Evolutionary conservation across 1,139 yeast genomes (phyloP).

Genomic region (Suhomyces wounanorum): DNA sequence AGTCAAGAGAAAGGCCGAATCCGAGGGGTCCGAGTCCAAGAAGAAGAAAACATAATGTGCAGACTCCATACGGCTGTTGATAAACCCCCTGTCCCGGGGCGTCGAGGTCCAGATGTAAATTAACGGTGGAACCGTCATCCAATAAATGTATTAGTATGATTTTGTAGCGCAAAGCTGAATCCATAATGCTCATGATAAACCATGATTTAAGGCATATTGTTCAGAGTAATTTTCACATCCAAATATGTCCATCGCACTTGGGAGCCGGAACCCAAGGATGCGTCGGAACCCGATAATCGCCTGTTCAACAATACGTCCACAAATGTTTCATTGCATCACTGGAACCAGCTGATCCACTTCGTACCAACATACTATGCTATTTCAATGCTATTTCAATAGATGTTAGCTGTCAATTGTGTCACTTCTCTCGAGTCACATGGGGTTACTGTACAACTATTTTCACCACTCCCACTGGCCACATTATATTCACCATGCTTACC

Average conservation of each 20-base stretch:
- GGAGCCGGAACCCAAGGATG: background rate
- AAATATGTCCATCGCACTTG: background rate
- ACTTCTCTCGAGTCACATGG: too few species aligned
- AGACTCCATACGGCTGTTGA: background rate
- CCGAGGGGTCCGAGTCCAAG: slow-evolving; percentile 6
- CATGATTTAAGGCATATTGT: too few species aligned
- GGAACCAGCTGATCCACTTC: background rate
- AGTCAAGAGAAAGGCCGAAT: slow-evolving; percentile 16
- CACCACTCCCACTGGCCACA: background rate
- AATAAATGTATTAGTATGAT: background rate
- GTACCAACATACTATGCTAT: background rate
- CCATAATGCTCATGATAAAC: too few species aligned
- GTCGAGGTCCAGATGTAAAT: background rate
- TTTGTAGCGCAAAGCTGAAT: background rate
- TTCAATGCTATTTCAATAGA: background rate
- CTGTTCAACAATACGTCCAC: background rate
- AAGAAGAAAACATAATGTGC: slow-evolving; percentile 1
- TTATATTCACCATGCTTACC: too few species aligned
- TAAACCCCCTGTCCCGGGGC: background rate
- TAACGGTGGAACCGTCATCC: background rate
- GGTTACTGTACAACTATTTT: background rate
- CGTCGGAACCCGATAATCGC: background rate
- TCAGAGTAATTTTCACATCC: background rate
- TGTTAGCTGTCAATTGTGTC: too few species aligned
- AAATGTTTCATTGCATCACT: background rate